phyloP scores from a whole-genome alignment of 495 filamentous ascomycete species.

The Penicillium silybi region DNA sequence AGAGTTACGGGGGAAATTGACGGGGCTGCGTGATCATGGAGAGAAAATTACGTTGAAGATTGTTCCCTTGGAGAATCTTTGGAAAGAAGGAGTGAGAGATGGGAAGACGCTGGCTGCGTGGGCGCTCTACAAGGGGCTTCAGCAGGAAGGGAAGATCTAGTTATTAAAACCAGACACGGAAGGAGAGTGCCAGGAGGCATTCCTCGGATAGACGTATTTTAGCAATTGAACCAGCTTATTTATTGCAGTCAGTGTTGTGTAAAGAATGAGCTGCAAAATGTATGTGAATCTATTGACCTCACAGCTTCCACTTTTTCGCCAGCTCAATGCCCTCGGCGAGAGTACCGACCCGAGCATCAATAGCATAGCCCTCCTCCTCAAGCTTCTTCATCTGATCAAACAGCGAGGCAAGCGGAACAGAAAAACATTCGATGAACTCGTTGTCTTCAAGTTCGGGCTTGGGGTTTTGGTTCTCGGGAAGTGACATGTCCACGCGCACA shows the following conservation, averaged over 20 bases:
- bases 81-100: conserved; percentile 73
- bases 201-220: background rate
- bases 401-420: conserved; percentile 59
- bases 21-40: conserved; percentile 69
- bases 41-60: conserved; percentile 83
- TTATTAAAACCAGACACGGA: background rate
- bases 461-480: conserved; percentile 64
- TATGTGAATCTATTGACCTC: background rate
- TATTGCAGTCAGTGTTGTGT: background rate
- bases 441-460: conserved; percentile 76
- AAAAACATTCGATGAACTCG: conserved; percentile 86
- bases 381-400: conserved; percentile 64
- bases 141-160: conserved; percentile 60
- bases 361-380: conserved; percentile 72
- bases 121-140: conserved; percentile 72
- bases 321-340: conserved; percentile 83
- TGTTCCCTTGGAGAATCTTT: conserved; percentile 66
- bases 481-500: conserved; percentile 68
- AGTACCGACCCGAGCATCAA: conserved; percentile 80
- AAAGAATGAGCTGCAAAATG: background rate
- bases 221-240: background rate
- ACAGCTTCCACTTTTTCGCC: conserved; percentile 53
- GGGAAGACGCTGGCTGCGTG: conserved; percentile 74
- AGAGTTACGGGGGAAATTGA: conserved; percentile 70
- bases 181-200: background rate